Conservation (phyloP, 2,329 filamentous ascomycete genomes). For the Sarocladiaceae sp. region DNA sequence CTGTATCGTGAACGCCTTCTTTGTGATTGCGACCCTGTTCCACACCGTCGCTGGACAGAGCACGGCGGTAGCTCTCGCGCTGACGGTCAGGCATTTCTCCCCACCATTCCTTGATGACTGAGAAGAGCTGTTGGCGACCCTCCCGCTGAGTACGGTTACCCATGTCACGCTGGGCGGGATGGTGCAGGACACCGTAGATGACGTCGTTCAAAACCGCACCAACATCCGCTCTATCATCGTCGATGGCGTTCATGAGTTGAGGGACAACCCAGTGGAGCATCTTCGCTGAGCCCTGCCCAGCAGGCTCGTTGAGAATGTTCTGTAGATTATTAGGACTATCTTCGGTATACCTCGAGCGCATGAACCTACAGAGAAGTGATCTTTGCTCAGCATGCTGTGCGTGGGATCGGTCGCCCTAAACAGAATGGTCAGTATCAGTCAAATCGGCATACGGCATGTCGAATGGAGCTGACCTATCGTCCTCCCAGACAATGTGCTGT, state of each 20-base stretch:
- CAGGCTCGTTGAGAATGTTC: conserved; percentile 74
- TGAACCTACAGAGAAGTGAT: conserved; percentile 70
- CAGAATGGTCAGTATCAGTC: too few species aligned
- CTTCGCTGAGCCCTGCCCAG: conserved; percentile 72
- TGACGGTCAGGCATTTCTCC: conserved; percentile 53
- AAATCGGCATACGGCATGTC: too few species aligned
- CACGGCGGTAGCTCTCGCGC: conserved; percentile 61
- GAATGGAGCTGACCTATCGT: conserved; percentile 65
- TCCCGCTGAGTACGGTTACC: conserved; percentile 66
- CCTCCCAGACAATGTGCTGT: conserved; percentile 80
- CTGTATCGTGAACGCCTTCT: conserved; percentile 73
- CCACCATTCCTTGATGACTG: conserved; percentile 83
- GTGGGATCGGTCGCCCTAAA: conserved; percentile 77
- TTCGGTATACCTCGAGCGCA: neutral
- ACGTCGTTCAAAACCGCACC: conserved; percentile 68
- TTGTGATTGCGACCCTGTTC: conserved; percentile 76
- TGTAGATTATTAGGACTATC: conserved; percentile 18
- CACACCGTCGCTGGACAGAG: conserved; percentile 75
- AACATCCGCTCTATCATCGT: conserved; percentile 66
- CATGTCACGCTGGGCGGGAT: conserved; percentile 69
- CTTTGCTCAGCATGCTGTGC: conserved; percentile 93
- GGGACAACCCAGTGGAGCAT: conserved; percentile 82
- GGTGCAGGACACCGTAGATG: conserved; percentile 77
- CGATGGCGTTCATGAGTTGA: conserved; percentile 82
- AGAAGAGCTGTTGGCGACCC: conserved; percentile 71